Evolutionary conservation across 192 early-diverging fungal genomes (phyloP).

Genomic region (Backusella parvicylindrica): DNA sequence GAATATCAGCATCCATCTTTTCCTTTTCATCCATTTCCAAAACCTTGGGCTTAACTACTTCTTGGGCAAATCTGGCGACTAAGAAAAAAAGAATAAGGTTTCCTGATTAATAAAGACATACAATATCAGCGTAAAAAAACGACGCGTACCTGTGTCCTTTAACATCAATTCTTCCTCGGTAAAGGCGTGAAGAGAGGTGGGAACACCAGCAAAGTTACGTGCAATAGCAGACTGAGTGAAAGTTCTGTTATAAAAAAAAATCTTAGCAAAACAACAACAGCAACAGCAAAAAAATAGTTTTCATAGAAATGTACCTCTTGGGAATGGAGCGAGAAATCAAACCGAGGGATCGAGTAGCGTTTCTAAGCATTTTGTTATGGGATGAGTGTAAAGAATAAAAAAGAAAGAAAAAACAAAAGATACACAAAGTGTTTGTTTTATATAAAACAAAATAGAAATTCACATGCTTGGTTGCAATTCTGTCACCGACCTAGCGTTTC

Average conservation of each 20-base stretch:
- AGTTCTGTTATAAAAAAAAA: slow-evolving; percentile 31
- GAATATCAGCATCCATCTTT: slow-evolving; percentile 68
- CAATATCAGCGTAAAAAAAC: neutral
- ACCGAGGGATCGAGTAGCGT: slow-evolving; percentile 9
- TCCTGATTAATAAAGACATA: neutral
- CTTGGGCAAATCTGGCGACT: slow-evolving; percentile 84
- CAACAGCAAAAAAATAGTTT: neutral
- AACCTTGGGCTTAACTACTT: slow-evolving; percentile 82
- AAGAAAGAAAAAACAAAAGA: neutral
- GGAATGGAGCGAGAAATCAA: slow-evolving; percentile 20
- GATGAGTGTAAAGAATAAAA: neutral
- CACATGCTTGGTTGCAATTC: neutral
- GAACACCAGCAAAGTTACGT: slow-evolving; percentile 27
- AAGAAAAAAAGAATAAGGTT: neutral
- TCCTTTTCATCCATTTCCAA: slow-evolving; percentile 91
- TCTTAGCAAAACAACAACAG: neutral
- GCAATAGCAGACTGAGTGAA: slow-evolving; percentile 47
- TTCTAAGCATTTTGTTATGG: slow-evolving; percentile 15
- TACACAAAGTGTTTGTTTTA: neutral
- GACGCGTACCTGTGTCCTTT: slow-evolving; percentile 61
- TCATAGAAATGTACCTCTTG: slow-evolving; percentile 22
- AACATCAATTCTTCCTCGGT: slow-evolving; percentile 89
- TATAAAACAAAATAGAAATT: slow-evolving; percentile 7
- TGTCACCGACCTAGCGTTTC: neutral
- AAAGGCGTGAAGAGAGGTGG: slow-evolving; percentile 71